Base-by-base conservation (phyloP, 2,329 filamentous ascomycete species). In the Xylaria sp. region DNA sequence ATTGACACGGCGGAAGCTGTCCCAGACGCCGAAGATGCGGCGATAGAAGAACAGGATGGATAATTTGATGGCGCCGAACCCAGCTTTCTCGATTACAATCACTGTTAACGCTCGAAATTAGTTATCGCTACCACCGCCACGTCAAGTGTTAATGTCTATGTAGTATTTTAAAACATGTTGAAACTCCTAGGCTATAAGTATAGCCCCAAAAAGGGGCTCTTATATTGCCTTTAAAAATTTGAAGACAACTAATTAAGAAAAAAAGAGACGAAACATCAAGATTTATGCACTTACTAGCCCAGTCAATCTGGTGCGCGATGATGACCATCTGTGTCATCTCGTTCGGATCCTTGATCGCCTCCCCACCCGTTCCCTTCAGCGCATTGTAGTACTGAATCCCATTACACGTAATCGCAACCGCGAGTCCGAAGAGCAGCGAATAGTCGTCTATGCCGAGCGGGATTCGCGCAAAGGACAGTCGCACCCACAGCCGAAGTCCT, bases 31-130 rank as follows among this genome's bases (percentile, higher is more conserved):
- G 55, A 70, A 70, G 27, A 70, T 70, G 59, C 69, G 69, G 0
- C 69, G 65, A 47, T 70, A 70, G 65, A 70, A 69, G 55, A 69
- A 69, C 30, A 70, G n/a, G 59, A 70, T 64, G 0, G 69, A 70
- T 11, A 70, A 24, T 36, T 70, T 70, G 54, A 64, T 50, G 14
- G 85, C 90, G 11, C 84, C 80, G 47, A 70, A 70, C 12, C 21
- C 59, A n/a, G 66, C 66, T 50, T 70, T 70, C 45, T 70, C 69
- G 21, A 70, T 70, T 1, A 70, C 69, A 50, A 70, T 66, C 66
- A 69, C 61, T 64, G 42, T 27, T 21, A 34, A 27, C 14, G 2
- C 19, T 24, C 12, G 11, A 8, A 2, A 27, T 63, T n/a, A 57
- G 51, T 36, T 27, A 27, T 24, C 19, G 21, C 12, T 11, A n/a